A percentile compares a stretch with the other conserved stretches of the same genome.
phyloP scores from a whole-genome alignment of 2,329 filamentous ascomycete genomes.

The Berkeleyomyces rouxiae region DNA sequence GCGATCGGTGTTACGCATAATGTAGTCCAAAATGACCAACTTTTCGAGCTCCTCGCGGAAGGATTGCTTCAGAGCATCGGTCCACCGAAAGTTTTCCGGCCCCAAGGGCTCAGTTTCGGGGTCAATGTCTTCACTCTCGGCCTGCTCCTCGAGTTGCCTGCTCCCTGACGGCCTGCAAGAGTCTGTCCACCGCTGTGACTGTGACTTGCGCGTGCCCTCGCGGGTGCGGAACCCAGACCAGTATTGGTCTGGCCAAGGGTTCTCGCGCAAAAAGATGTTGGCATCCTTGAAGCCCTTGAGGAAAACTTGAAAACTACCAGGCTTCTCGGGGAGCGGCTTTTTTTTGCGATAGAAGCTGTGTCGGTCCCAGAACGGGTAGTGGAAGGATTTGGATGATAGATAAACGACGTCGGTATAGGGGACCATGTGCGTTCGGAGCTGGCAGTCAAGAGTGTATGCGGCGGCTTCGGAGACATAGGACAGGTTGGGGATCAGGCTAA shows the following conservation, averaged over 20 bases:
- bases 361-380: conserved; percentile 95
- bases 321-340: conserved; percentile 73
- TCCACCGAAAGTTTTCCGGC: conserved; percentile 61
- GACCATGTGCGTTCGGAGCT: conserved; percentile 78
- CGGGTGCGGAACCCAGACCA: conserved; percentile 51
- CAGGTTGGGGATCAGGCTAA: conserved; percentile 77
- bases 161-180: conserved; percentile 54
- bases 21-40: conserved; percentile 91
- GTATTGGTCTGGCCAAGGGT: conserved; percentile 93
- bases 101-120: conserved; percentile 27
- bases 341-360: conserved; percentile 75
- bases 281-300: conserved; percentile 94
- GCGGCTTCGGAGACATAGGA: conserved; percentile 97
- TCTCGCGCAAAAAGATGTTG: conserved; percentile 82
- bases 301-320: conserved; percentile 94
- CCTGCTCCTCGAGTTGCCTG: conserved; percentile 21
- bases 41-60: conserved; percentile 95
- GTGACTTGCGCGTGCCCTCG: conserved; percentile 44
- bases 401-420: conserved; percentile 93
- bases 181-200: conserved; percentile 56
- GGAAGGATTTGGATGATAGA: conserved; percentile 90
- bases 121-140: conserved; percentile 26
- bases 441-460: conserved; percentile 83
- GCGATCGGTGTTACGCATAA: conserved; percentile 96
- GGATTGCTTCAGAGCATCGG: conserved; percentile 69